Evolutionary conservation across 208 protist genomes (phyloP).

Genomic region (Naegleria lovaniensis): DNA sequence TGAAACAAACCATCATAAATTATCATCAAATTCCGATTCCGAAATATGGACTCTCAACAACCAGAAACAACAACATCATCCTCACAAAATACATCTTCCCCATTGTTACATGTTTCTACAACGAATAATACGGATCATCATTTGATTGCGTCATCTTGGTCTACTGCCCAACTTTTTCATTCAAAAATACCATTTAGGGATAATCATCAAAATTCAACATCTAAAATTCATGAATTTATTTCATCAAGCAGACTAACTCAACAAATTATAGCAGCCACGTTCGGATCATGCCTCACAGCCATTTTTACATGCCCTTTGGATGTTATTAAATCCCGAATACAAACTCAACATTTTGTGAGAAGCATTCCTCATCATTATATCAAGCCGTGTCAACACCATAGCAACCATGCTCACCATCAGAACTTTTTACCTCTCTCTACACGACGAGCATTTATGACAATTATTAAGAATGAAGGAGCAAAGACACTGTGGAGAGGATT

Average conservation of each 20-base stretch:
- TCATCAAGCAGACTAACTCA: background rate
- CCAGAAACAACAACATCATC: no score
- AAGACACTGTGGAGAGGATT: constrained; percentile 20
- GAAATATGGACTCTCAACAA: no score
- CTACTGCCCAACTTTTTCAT: no score
- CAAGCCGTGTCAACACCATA: background rate
- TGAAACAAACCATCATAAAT: no score
- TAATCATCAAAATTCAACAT: no score
- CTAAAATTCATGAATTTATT: no score
- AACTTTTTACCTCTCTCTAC: background rate
- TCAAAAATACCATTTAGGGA: no score
- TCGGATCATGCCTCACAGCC: background rate
- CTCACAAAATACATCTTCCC: no score
- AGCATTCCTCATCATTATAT: background rate
- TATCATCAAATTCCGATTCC: no score
- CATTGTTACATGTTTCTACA: no score
- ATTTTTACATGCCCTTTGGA: background rate
- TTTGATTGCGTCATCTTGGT: no score
- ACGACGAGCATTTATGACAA: background rate
- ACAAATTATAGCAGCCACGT: background rate
- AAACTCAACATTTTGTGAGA: background rate
- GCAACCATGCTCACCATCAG: background rate
- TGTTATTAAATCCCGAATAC: background rate
- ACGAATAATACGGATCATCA: no score
- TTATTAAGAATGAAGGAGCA: constrained; percentile 14